phyloP scores from a whole-genome alignment of 2,329 filamentous ascomycete genomes.

The Beauveria pseudobassiana region DNA sequence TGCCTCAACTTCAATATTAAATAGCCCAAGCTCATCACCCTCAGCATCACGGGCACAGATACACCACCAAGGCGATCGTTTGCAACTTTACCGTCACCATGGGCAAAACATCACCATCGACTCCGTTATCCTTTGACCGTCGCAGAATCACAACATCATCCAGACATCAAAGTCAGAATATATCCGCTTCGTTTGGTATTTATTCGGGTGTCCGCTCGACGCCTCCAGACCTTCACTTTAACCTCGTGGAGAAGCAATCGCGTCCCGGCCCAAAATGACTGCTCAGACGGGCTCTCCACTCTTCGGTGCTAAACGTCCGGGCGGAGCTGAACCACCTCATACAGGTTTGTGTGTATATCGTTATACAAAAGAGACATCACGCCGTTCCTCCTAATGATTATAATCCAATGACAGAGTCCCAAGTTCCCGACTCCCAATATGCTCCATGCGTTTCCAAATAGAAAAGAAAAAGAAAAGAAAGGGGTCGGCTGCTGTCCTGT shows the following conservation, averaged over 20 bases:
- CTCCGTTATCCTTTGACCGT: background rate
- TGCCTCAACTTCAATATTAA: background rate
- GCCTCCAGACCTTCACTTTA: constrained; percentile 60
- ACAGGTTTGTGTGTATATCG: constrained; percentile 32
- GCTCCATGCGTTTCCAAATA: constrained; percentile 18
- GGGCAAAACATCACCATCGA: background rate
- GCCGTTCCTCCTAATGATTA: constrained; percentile 22
- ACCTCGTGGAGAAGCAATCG: constrained; percentile 55
- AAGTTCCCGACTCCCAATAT: constrained; percentile 13
- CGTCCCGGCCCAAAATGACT: constrained; percentile 17
- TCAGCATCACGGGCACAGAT: background rate
- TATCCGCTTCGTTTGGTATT: constrained; percentile 28
- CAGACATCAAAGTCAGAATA: constrained; percentile 13
- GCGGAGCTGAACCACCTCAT: constrained; percentile 56
- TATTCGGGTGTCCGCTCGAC: constrained; percentile 52
- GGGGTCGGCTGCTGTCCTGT: constrained; percentile 19
- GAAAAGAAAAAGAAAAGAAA: constrained; percentile 16
- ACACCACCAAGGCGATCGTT: background rate
- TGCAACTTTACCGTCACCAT: background rate
- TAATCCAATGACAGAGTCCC: constrained; percentile 25
- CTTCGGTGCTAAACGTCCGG: constrained; percentile 59
- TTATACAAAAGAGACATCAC: constrained; percentile 44
- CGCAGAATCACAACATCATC: background rate
- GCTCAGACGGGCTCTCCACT: constrained; percentile 43
- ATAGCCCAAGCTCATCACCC: background rate